Evolutionary conservation across 1,284 basidiomycete genomes (phyloP), one percentile per base, ranked within the genome.

Genomic region (Cutaneotrichosporon sp.): DNA sequence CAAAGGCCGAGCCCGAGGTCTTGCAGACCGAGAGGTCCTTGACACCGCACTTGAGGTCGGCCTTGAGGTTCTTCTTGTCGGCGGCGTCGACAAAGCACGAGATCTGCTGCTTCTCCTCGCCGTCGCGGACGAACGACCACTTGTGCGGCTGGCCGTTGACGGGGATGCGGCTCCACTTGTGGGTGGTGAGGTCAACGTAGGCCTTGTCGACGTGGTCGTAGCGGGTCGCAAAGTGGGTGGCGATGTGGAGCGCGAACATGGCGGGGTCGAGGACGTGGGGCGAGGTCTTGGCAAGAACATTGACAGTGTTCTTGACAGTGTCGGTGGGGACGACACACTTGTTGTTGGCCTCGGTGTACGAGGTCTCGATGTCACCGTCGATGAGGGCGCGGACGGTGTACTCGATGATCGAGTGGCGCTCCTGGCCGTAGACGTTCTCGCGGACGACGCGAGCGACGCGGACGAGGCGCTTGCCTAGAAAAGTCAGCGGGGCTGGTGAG

Each of bases 301-400:
- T 91, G 22, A 87, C 88, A 58, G 95, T 95, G 80, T 97, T 95
- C 83, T 97, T 97, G 78, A 95, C 90, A 0, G 90, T 90, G 79
- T 95, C 92, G 2, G 92, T 95, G 10, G 92, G 88, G 3, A 95
- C 90, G 8, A 95, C 85, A 11, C 88, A 86, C 4, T 84, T 84
- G 80, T 95, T 95, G 74, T 94, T 89, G 1, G 89, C 90, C 69
- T 91, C 66, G 6, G 89, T 94, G 76, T 89, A 94, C 69, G 89
- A 90, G 2, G 81, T 81, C 22, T 85, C 85, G 69, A 94, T 87
- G 54, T 87, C 85, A 8, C 93, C 93, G 77, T 95, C 91, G 14
- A 95, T 79, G 51, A 95, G 81, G 3, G 86, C 84, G 83, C 42
- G 65, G 51, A 75, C 70, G 52, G 73, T 74, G 66, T 79, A 79